phyloP scores from a whole-genome alignment of 208 protist species.

The Leishmania guyanensis region DNA sequence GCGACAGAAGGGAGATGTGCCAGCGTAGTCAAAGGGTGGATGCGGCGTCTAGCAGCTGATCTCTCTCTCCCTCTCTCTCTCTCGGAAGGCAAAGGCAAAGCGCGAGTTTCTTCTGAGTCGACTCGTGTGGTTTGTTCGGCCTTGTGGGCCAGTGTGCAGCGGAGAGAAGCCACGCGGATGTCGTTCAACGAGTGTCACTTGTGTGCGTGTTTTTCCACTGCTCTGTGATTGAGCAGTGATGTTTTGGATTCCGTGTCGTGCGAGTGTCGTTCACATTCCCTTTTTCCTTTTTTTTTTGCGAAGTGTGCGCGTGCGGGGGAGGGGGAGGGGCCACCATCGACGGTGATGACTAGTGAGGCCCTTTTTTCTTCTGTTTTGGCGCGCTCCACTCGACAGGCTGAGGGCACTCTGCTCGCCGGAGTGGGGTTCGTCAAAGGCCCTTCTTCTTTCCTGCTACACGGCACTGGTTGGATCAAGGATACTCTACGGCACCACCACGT shows the following conservation, averaged over 20 bases:
- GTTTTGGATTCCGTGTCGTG: background rate
- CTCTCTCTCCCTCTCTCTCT: background rate
- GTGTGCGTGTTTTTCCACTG: background rate
- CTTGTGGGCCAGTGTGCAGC: background rate
- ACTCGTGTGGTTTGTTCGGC: background rate
- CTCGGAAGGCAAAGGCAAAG: too few relatives aligned
- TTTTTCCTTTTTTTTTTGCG: background rate
- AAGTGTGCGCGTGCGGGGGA: background rate
- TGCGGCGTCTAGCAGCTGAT: background rate
- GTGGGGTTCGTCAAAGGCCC: background rate
- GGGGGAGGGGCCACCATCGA: background rate
- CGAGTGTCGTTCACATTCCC: background rate
- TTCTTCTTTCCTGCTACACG: background rate
- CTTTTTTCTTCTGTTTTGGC: too few relatives aligned
- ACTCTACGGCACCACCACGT: background rate
- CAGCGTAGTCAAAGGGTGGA: conserved; percentile 34
- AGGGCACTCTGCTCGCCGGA: background rate
- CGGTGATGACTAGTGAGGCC: background rate
- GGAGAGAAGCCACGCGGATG: background rate
- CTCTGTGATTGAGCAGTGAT: background rate
- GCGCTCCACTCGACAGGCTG: background rate
- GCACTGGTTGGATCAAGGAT: background rate
- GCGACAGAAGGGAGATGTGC: conserved; percentile 89
- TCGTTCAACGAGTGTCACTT: too few relatives aligned
- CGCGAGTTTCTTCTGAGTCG: background rate